phyloP scores from a whole-genome alignment of 2,329 filamentous ascomycete species.

The Geosmithia flava region DNA sequence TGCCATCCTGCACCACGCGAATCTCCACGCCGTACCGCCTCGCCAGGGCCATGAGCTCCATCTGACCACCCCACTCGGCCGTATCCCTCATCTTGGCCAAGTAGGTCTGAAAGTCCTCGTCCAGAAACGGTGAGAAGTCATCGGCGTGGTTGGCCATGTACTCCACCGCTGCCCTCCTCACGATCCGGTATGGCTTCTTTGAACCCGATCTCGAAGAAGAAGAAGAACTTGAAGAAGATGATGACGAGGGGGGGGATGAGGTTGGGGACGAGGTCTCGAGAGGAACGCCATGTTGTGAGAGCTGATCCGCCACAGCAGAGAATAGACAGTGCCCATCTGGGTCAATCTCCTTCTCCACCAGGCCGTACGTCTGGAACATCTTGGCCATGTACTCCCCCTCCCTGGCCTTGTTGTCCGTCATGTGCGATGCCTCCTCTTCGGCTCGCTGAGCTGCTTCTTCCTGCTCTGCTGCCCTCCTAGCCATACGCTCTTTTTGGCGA shows the following conservation, averaged over 20 bases:
- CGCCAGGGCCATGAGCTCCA: conserved; percentile 79
- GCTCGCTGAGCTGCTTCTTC: conserved; percentile 58
- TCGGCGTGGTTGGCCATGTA: conserved; percentile 66
- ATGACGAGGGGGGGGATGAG: no score
- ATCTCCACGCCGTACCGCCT: conserved; percentile 71
- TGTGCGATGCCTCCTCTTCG: conserved; percentile 58
- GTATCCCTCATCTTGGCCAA: conserved; percentile 69
- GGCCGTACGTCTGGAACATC: conserved; percentile 48
- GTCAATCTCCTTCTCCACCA: conserved; percentile 67
- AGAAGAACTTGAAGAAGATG: no score
- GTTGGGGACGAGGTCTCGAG: conserved; percentile 16
- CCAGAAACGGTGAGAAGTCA: conserved; percentile 78
- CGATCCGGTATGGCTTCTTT: conserved; percentile 61
- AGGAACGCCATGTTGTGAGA: conserved; percentile 39
- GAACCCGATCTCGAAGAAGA: no score
- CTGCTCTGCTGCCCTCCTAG: conserved; percentile 76
- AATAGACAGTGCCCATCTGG: conserved; percentile 96
- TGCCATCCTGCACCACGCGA: conserved; percentile 73
- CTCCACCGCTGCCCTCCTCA: conserved; percentile 59
- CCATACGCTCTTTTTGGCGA: conserved; percentile 81
- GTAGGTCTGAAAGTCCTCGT: conserved; percentile 66
- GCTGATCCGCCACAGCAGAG: conserved; percentile 78
- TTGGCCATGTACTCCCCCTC: conserved; percentile 61
- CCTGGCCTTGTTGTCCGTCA: conserved; percentile 59
- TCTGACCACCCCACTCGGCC: conserved; percentile 90